Conservation (phyloP, 2,329 filamentous ascomycete species). For the Coniochaeta sp. region DNA sequence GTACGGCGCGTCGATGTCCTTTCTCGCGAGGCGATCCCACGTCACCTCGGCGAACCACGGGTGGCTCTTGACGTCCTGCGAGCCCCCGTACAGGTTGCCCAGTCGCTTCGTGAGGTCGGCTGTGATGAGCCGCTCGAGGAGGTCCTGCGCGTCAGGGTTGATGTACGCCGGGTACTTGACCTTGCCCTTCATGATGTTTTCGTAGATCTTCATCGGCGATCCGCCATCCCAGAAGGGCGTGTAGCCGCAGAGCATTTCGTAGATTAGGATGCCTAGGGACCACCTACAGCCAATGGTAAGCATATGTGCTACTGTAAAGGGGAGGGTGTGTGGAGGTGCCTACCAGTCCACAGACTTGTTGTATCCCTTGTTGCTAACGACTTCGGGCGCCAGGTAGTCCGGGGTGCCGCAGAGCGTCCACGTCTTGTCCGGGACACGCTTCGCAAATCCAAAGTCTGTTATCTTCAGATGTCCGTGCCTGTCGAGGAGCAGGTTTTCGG, state of each 20-base stretch:
- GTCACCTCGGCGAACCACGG: constrained; percentile 97
- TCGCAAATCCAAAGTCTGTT: constrained; percentile 97
- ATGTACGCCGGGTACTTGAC: constrained; percentile 97
- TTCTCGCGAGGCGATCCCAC: constrained; percentile 88
- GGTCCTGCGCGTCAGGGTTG: constrained; percentile 86
- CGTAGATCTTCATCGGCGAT: constrained; percentile 98
- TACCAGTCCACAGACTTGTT: constrained; percentile 99
- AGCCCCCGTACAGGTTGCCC: constrained; percentile 86
- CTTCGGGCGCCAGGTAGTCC: constrained; percentile 94
- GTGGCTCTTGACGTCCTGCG: constrained; percentile 89
- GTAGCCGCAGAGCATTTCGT: constrained; percentile 98
- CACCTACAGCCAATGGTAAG: constrained; percentile 54
- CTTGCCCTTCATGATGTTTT: constrained; percentile 93
- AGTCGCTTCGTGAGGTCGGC: constrained; percentile 89
- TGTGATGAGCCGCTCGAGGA: constrained; percentile 89
- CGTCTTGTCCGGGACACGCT: constrained; percentile 96
- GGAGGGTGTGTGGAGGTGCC: constrained; percentile 23
- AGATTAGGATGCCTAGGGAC: constrained; percentile 96
- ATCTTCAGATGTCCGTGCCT: constrained; percentile 94
- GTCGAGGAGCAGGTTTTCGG: constrained; percentile 86
- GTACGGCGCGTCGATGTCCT: constrained; percentile 97
- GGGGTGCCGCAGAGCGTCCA: constrained; percentile 98
- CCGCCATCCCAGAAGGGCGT: constrained; percentile 99
- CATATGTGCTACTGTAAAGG: constrained; percentile 5
- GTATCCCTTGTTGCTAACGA: constrained; percentile 98